Conservation (phyloP, 495 filamentous ascomycete genomes). For the Xanthoparmelia taractica region DNA sequence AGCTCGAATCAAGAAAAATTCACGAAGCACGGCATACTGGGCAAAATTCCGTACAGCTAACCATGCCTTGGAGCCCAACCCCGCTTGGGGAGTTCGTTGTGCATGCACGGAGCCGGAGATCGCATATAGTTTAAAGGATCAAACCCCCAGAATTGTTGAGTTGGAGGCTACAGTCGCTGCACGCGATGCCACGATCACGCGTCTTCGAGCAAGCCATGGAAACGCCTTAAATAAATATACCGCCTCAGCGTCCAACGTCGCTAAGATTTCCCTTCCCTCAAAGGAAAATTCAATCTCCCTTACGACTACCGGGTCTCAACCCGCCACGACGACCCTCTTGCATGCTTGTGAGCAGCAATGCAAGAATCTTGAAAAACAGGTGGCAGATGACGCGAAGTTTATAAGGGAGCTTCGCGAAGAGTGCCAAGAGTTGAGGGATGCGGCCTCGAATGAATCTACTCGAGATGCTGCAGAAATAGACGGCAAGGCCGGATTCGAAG, state of each 20-base stretch:
- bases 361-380: background rate
- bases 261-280: background rate
- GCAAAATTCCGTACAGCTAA: background rate
- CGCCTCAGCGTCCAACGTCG: background rate
- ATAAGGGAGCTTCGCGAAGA: background rate
- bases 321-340: background rate
- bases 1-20: background rate
- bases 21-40: background rate
- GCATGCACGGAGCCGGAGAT: background rate
- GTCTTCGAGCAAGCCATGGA: background rate
- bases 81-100: conserved; percentile 1
- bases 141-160: background rate
- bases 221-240: background rate
- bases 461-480: background rate
- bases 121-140: background rate
- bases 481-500: background rate
- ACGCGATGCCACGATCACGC: background rate
- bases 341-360: background rate
- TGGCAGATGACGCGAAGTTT: background rate
- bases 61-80: background rate
- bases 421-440: background rate
- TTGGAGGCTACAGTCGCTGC: background rate
- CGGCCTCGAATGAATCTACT: background rate
- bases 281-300: background rate
- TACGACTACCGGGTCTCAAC: background rate